Percentiles rank a stretch among this genome's conserved stretches.
phyloP scores from a whole-genome alignment of 768 basidiomycete genomes.

The Myochromella boudieri region DNA sequence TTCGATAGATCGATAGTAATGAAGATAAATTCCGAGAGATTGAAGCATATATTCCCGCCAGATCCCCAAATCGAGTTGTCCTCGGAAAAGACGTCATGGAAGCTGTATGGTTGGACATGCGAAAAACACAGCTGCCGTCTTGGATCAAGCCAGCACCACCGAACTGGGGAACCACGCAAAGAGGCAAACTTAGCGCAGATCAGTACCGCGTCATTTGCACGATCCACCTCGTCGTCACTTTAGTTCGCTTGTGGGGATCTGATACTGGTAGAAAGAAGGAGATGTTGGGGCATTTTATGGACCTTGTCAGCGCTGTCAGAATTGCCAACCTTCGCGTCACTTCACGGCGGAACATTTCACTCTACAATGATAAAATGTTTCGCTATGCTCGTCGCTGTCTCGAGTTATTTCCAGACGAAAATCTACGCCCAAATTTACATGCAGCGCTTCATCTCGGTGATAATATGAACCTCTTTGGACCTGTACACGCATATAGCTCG shows the following conservation, averaged over 20 bases:
- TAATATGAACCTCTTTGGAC: constrained; percentile 22
- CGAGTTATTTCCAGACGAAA: constrained; percentile 17
- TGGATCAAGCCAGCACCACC: constrained; percentile 29
- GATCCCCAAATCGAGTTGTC: no score
- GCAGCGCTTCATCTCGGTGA: constrained; percentile 21
- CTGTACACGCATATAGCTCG: constrained; percentile 14
- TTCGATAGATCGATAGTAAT: no score
- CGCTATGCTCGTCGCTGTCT: constrained; percentile 16
- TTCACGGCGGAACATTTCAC: constrained; percentile 18
- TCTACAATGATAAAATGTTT: constrained; percentile 20
- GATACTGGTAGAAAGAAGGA: constrained; percentile 12
- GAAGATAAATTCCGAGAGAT: no score
- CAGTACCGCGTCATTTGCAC: constrained; percentile 15
- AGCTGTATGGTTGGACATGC: constrained; percentile 28
- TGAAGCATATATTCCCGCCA: no score
- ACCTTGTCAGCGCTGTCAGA: constrained; percentile 23
- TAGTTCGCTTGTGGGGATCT: constrained; percentile 23
- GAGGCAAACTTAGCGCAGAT: constrained; percentile 25
- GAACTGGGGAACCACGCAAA: constrained; percentile 28
- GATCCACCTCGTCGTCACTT: constrained; percentile 4
- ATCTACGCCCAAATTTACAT: constrained; percentile 22
- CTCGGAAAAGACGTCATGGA: constrained; percentile 29
- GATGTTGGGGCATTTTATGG: constrained; percentile 25
- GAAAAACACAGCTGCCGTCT: constrained; percentile 22
- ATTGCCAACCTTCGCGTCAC: constrained; percentile 20